phyloP scores from a whole-genome alignment of 441 rosid species.

The Jatropha podagrica region DNA sequence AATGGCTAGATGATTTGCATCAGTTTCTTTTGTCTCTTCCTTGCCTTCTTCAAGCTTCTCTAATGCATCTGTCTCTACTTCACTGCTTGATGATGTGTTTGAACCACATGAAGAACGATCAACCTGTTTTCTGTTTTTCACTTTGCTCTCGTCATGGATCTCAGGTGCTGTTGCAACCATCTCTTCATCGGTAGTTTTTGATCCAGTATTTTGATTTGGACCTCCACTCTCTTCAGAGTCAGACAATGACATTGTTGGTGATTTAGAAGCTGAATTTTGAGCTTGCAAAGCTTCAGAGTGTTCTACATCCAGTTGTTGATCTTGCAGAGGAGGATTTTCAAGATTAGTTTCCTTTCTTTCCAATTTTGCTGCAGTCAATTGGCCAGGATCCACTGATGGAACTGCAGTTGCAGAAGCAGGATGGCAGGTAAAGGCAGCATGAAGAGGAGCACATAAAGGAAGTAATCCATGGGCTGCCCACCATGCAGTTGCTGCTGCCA shows the following conservation, averaged over 20 bases:
- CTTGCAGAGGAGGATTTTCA: constrained; percentile 43
- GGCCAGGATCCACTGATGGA: constrained; percentile 42
- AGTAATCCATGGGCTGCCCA: constrained; percentile 96
- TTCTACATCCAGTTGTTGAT: constrained; percentile 40
- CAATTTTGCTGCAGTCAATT: constrained; percentile 31
- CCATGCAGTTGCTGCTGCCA: constrained; percentile 97
- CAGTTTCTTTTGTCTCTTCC: constrained; percentile 56
- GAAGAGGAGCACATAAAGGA: constrained; percentile 72
- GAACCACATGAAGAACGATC: constrained; percentile 97
- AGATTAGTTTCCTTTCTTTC: constrained; percentile 30
- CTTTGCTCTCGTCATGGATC: constrained; percentile 47
- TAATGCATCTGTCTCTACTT: constrained; percentile 71
- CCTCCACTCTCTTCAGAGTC: constrained; percentile 59
- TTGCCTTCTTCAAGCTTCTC: constrained; percentile 54
- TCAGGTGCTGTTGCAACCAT: constrained; percentile 40
- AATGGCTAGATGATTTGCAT: constrained; percentile 36
- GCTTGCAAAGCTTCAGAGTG: constrained; percentile 54
- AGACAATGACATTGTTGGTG: constrained; percentile 40
- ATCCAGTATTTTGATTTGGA: constrained; percentile 40
- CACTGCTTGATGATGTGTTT: constrained; percentile 88
- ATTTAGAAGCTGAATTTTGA: constrained; percentile 54
- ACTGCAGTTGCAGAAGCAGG: constrained; percentile 44
- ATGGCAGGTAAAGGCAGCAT: constrained; percentile 52
- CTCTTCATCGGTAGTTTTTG: constrained; percentile 40
- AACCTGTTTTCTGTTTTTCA: constrained; percentile 58